Conservation (phyloP, 2,329 filamentous ascomycete species). For the Clonostachys rosea region DNA sequence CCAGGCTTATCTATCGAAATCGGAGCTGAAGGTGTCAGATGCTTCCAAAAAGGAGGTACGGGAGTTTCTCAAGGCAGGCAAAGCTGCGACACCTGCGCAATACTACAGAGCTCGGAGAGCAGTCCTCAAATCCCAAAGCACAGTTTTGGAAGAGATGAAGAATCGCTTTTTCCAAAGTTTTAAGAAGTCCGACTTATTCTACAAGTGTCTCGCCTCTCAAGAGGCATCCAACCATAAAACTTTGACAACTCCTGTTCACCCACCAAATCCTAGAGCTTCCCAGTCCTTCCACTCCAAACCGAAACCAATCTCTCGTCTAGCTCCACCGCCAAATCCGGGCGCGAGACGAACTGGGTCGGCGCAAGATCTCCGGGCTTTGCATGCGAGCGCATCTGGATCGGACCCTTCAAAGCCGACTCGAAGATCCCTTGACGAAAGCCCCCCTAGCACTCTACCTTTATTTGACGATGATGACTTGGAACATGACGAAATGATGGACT, state of each 20-base stretch:
- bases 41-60: constrained; percentile 66
- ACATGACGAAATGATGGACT: constrained; percentile 64
- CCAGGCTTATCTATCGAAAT: constrained; percentile 78
- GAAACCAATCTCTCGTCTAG: constrained; percentile 35
- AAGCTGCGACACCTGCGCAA: constrained; percentile 69
- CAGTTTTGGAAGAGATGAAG: constrained; percentile 80
- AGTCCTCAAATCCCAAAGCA: constrained; percentile 77
- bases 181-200: constrained; percentile 89
- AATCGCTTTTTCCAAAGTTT: constrained; percentile 77
- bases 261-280: constrained; percentile 17
- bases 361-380: constrained; percentile 36
- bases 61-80: constrained; percentile 75
- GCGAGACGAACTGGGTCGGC: constrained; percentile 39
- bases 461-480: constrained; percentile 84
- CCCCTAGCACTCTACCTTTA: constrained; percentile 36
- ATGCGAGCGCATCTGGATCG: constrained; percentile 27
- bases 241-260: constrained; percentile 5
- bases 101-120: constrained; percentile 80
- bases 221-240: constrained; percentile 49
- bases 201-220: constrained; percentile 90
- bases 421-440: constrained; percentile 65
- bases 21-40: constrained; percentile 74
- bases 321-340: constrained; percentile 27
- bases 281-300: constrained; percentile 37
- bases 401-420: constrained; percentile 41